These are phyloP conservation scores for Periglandula ipomoeae DNA, from an alignment of 2,329 filamentous ascomycete genomes.

Conservation along the genomic window DNA sequence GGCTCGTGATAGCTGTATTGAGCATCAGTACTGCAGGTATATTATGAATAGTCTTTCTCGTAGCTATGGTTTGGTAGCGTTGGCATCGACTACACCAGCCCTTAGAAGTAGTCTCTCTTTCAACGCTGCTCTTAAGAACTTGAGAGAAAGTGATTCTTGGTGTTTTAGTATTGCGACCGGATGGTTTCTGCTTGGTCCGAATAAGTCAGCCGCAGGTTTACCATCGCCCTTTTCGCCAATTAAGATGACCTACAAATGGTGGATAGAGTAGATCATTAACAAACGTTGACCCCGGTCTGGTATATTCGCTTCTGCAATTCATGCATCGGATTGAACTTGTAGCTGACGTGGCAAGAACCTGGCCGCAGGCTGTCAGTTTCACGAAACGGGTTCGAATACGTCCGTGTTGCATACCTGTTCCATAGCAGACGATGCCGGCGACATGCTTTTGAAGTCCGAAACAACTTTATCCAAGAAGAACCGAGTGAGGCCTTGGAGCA, in stretches of 20 bases:
- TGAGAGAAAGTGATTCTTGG: slow-evolving; percentile 69
- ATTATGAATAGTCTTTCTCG: slow-evolving; percentile 72
- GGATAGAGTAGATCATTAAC: slow-evolving; percentile 85
- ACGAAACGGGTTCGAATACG: too few species aligned
- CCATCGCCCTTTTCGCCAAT: neutral
- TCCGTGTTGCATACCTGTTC: slow-evolving; percentile 59
- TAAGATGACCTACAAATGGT: slow-evolving; percentile 20
- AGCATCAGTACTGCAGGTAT: slow-evolving; percentile 82
- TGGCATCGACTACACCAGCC: slow-evolving; percentile 92
- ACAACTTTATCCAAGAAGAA: slow-evolving; percentile 79
- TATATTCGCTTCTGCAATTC: slow-evolving; percentile 80
- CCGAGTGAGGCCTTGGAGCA: slow-evolving; percentile 78
- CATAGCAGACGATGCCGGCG: slow-evolving; percentile 52
- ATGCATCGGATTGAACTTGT: slow-evolving; percentile 72
- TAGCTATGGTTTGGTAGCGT: slow-evolving; percentile 79
- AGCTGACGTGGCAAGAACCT: slow-evolving; percentile 58
- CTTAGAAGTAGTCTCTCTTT: slow-evolving; percentile 77
- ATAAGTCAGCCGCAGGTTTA: neutral
- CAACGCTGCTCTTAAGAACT: slow-evolving; percentile 84
- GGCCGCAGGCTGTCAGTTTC: neutral
- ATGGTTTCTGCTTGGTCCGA: slow-evolving; percentile 30
- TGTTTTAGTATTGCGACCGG: slow-evolving; percentile 38
- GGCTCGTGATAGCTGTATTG: slow-evolving; percentile 66
- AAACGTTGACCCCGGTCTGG: slow-evolving; percentile 66
- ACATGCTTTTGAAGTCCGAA: slow-evolving; percentile 63